These are phyloP conservation scores for Boletus vinaceobasis DNA, from an alignment of 768 basidiomycete species.

Conservation along the genomic window DNA sequence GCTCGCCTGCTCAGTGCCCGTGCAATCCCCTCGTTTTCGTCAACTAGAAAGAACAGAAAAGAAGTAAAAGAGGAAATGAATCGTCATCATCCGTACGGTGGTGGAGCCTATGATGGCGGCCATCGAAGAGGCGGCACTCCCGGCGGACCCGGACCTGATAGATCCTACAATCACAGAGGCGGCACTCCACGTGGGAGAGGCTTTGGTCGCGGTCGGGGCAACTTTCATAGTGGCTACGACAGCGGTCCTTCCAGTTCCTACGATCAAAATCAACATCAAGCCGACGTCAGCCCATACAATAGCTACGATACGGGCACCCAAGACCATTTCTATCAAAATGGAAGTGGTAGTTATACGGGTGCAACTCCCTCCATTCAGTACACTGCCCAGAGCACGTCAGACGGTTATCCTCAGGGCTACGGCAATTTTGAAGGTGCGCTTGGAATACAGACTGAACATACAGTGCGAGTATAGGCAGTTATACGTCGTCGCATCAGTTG, in stretches of 20 bases:
- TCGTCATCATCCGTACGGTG: slow-evolving; percentile 85
- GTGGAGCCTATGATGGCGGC: slow-evolving; percentile 54
- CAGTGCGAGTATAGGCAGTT: slow-evolving; percentile 43
- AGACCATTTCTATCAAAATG: slow-evolving; percentile 70
- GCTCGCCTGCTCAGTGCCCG: slow-evolving; percentile 24
- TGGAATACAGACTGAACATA: slow-evolving; percentile 57
- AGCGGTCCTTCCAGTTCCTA: slow-evolving; percentile 51
- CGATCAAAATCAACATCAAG: slow-evolving; percentile 64
- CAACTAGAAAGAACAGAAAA: slow-evolving; percentile 26
- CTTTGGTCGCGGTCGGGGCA: slow-evolving; percentile 53
- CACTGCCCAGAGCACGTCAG: slow-evolving; percentile 42
- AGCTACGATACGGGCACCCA: slow-evolving; percentile 58
- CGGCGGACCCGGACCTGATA: slow-evolving; percentile 67
- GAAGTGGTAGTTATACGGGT: slow-evolving; percentile 54
- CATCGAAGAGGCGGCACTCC: slow-evolving; percentile 65
- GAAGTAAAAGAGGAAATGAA: slow-evolving; percentile 52
- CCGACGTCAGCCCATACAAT: slow-evolving; percentile 64
- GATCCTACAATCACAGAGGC: slow-evolving; percentile 64
- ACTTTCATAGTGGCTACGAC: slow-evolving; percentile 54
- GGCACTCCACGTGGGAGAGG: slow-evolving; percentile 48
- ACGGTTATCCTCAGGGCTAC: slow-evolving; percentile 57
- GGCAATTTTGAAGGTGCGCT: slow-evolving; percentile 84
- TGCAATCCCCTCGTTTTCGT: slow-evolving; percentile 22
- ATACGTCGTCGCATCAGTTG: slow-evolving; percentile 32
- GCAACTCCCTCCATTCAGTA: slow-evolving; percentile 52